phyloP scores from a whole-genome alignment of 345 rosid genomes.

The Psidium friedrichsthalianum region DNA sequence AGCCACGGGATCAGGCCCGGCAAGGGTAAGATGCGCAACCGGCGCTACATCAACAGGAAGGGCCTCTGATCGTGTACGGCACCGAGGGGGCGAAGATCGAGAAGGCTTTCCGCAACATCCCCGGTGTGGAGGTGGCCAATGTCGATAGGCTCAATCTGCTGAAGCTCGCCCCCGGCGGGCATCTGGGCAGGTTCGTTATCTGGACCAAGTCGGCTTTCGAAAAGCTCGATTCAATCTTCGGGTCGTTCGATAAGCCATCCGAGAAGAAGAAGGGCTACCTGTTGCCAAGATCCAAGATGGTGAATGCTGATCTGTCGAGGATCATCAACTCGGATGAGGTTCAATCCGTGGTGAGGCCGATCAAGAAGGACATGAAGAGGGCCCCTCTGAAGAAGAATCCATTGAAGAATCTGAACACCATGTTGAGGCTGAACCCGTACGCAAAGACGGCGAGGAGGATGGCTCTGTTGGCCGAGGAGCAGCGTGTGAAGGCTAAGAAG shows the following conservation, averaged over 20 bases:
- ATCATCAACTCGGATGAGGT: slow-evolving; percentile 95
- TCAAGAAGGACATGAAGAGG: slow-evolving; percentile 58
- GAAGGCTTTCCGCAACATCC: slow-evolving; percentile 88
- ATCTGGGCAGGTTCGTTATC: slow-evolving; percentile 80
- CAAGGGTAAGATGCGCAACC: slow-evolving; percentile 83
- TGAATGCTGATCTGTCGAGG: slow-evolving; percentile 87
- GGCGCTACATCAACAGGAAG: slow-evolving; percentile 77
- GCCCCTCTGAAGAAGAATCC: slow-evolving; percentile 92
- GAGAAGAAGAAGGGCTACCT: slow-evolving; percentile 93
- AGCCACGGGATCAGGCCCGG: slow-evolving; percentile 80
- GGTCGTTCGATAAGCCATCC: slow-evolving; percentile 65
- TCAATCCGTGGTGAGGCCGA: slow-evolving; percentile 82
- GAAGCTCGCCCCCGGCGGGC: slow-evolving; percentile 97
- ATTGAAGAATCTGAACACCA: slow-evolving; percentile 65
- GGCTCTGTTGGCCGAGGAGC: slow-evolving; percentile 86
- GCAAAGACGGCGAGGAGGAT: slow-evolving; percentile 96
- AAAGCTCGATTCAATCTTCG: slow-evolving; percentile 82
- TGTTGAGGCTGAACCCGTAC: slow-evolving; percentile 85
- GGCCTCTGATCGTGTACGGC: slow-evolving; percentile 88
- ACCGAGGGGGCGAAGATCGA: slow-evolving; percentile 74
- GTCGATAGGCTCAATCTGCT: slow-evolving; percentile 73
- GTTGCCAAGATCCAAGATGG: slow-evolving; percentile 84
- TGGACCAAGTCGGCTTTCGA: slow-evolving; percentile 98
- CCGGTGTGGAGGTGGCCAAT: slow-evolving; percentile 86
- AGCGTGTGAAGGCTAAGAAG: slow-evolving; percentile 89